phyloP scores from a whole-genome alignment of 164 flowering plant species.

The Magnolia officinalis region DNA sequence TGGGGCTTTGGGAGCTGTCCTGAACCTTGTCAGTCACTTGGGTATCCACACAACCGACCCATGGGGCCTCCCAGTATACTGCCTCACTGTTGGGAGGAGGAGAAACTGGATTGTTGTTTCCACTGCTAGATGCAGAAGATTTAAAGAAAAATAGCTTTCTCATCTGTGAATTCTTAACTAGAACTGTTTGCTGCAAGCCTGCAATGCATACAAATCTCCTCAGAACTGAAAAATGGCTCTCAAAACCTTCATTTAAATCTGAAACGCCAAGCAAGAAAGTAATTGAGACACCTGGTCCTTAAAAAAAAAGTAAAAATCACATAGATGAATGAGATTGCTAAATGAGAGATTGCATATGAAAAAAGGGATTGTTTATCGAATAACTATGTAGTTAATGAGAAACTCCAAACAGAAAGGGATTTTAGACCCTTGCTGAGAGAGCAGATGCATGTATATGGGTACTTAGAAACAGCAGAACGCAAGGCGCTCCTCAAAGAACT shows the following conservation, averaged over 20 bases:
- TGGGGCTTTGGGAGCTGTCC: slow-evolving; percentile 20
- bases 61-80: slow-evolving; percentile 38
- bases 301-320: no score
- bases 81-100: slow-evolving; percentile 41
- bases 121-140: slow-evolving; percentile 51
- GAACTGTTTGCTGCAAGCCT: background rate
- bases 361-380: background rate
- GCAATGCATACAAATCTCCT: background rate
- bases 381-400: background rate
- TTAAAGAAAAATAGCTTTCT: slow-evolving; percentile 79
- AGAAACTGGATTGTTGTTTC: slow-evolving; percentile 28
- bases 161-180: slow-evolving; percentile 30
- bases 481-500: background rate
- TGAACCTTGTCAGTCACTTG: slow-evolving; percentile 3
- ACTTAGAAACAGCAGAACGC: background rate
- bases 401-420: background rate
- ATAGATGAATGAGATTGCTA: background rate
- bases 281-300: background rate
- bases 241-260: background rate
- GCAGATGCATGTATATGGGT: background rate
- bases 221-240: background rate
- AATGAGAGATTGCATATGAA: background rate
- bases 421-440: background rate
- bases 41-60: slow-evolving; percentile 18
- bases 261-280: background rate